Conservation (phyloP, 2,329 filamentous ascomycete species). For the Pseudogymnoascus sp. region DNA sequence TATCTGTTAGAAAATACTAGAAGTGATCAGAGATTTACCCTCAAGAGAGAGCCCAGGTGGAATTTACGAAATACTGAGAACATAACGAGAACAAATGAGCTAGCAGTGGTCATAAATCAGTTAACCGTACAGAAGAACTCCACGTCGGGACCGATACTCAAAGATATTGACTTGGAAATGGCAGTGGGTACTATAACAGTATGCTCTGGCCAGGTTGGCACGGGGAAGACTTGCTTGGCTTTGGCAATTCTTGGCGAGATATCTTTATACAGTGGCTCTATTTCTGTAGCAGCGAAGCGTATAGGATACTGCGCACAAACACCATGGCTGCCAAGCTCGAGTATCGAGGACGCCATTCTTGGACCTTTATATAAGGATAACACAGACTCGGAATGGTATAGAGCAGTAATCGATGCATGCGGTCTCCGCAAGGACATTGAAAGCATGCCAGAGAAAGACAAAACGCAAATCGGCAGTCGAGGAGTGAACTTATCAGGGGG, state of each 20-base stretch:
- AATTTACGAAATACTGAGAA: background rate
- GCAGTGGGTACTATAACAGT: conserved; percentile 13
- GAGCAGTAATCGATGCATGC: conserved; percentile 22
- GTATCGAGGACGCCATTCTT: conserved; percentile 28
- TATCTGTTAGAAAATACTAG: conserved; percentile 13
- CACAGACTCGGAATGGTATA: conserved; percentile 26
- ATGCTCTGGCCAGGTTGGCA: conserved; percentile 23
- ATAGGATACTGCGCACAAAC: conserved; percentile 32
- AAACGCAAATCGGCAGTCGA: conserved; percentile 33
- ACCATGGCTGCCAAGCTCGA: conserved; percentile 32
- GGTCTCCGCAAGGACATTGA: conserved; percentile 23
- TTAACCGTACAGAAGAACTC: conserved; percentile 8
- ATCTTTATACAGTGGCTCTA: conserved; percentile 17
- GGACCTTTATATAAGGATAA: conserved; percentile 14
- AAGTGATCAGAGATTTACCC: conserved; percentile 9
- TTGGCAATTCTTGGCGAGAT: conserved; percentile 28
- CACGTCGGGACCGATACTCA: conserved; percentile 9
- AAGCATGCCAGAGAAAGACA: conserved; percentile 28
- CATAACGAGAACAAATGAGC: background rate
- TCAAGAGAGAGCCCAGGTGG: background rate
- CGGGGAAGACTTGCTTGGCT: conserved; percentile 27
- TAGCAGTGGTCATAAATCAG: conserved; percentile 10
- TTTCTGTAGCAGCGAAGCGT: conserved; percentile 22
- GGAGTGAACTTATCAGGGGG: conserved; percentile 38
- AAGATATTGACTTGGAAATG: conserved; percentile 16